Percentiles rank a stretch among this genome's conserved stretches.
Conservation (phyloP, 768 basidiomycete genomes). For the Phlebiopsis gigantea region DNA sequence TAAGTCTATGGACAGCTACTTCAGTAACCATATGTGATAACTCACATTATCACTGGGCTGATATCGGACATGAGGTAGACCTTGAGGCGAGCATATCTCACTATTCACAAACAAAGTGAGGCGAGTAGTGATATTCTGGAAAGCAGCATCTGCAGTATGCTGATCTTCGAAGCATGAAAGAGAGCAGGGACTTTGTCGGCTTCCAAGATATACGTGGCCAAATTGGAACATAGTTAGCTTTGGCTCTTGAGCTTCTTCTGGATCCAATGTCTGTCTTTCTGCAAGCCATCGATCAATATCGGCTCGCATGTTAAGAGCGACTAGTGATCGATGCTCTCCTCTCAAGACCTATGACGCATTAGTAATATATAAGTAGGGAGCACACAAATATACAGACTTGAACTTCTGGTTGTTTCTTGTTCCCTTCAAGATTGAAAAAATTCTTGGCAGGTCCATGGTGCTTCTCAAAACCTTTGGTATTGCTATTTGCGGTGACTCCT, state of each 20-base stretch:
- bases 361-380: not conserved
- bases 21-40: no score
- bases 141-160: not conserved
- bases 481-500: conserved; percentile 9
- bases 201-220: no score
- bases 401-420: conserved; percentile 1
- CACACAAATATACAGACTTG: conserved; percentile 4
- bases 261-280: not conserved
- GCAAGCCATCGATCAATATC: not conserved
- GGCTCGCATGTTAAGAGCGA: not conserved
- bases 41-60: not conserved
- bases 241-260: not conserved
- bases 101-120: not conserved
- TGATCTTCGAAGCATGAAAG: no score
- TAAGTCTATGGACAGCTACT: not conserved
- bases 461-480: conserved; percentile 15
- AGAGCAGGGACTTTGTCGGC: no score
- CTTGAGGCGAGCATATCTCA: not conserved
- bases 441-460: conserved; percentile 9
- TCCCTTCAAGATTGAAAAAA: not conserved
- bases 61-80: not conserved
- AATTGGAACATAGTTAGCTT: no score
- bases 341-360: not conserved
- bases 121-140: not conserved
- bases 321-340: not conserved